Evolutionary conservation across 805 yeast species (phyloP), one percentile per base, ranked within the genome.

Genomic region (Lachancea meyersii): DNA sequence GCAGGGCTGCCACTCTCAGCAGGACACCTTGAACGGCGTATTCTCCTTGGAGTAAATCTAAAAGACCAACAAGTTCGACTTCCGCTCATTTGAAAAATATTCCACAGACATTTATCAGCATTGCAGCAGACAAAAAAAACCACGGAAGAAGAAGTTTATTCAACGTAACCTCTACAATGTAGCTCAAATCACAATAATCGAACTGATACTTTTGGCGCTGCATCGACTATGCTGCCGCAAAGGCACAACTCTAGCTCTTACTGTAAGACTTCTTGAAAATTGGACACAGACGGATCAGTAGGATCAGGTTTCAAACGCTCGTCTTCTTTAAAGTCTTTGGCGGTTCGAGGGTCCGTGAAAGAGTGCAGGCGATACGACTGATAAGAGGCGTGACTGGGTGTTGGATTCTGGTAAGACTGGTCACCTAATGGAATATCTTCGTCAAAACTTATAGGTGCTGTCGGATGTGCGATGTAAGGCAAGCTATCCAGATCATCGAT

Each of bases 401-500:
- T 28, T 24, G 16, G 27, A 30, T 20, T 31, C 8, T 30, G 20
- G 32, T n/a, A 22, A 17, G 33, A 16, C 14, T 24, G 34, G 9
- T 19, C 43, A 7, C 36, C 24, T 5, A 34, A 19, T 3, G 40
- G 35, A 13, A 27, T 20, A 23, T 37, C 45, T 5, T 40, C 48
- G n/a, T 40, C 38, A 24, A 21, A 41, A 30, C 24, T 26, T 3
- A 41, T 35, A 6, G 44, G 36, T 13, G 28, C 37, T 16, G 35
- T 23, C 7, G 45, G 41, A 8, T 19, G 24, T 20, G 23, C 38
- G 28, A 26, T 13, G 28, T 41, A 35, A 8, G 40, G 17, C 3
- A 41, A 20, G 18, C 32, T 35, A 26, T 41, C 44, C 21, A 41
- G 35, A 19, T 41, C 40, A 11, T 35, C 40, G 5, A 34, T 14